These are phyloP conservation scores for Echites panduratus DNA, from an alignment of 257 asterid genomes.

Conservation along the genomic window DNA sequence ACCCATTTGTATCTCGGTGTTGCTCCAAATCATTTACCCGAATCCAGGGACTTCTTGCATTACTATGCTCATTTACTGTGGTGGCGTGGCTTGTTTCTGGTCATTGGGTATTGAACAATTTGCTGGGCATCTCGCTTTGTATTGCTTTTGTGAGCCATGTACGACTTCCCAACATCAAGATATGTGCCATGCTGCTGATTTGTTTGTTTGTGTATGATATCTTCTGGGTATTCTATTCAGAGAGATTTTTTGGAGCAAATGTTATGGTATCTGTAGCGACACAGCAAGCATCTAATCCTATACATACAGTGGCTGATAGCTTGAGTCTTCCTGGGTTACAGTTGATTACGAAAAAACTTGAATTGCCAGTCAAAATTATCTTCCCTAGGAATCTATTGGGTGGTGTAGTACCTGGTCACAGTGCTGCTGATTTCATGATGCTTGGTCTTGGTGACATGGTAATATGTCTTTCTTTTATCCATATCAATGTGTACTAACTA, in stretches of 20 bases:
- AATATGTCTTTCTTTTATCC: conserved; percentile 23
- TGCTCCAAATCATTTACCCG: conserved; percentile 77
- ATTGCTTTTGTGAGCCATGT: conserved; percentile 96
- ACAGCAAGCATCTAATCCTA: conserved; percentile 87
- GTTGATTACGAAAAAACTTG: conserved; percentile 75
- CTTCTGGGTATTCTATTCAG: conserved; percentile 95
- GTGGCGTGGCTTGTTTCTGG: conserved; percentile 83
- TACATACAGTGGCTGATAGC: conserved; percentile 81
- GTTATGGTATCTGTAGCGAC: conserved; percentile 98
- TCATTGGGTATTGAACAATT: conserved; percentile 84
- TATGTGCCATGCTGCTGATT: conserved; percentile 76
- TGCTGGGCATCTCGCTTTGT: conserved; percentile 92
- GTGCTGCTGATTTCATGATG: conserved; percentile 75
- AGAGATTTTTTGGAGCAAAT: conserved; percentile 89
- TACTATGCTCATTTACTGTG: conserved; percentile 48
- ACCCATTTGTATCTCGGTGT: conserved; percentile 77
- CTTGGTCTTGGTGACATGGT: conserved; percentile 97
- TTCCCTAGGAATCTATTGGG: conserved; percentile 87
- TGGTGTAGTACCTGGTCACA: conserved; percentile 59
- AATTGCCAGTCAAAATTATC: conserved; percentile 93
- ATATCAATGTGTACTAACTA: background rate
- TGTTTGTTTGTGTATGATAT: conserved; percentile 87
- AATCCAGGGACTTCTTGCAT: conserved; percentile 49
- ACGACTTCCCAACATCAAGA: conserved; percentile 92
- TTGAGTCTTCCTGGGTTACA: conserved; percentile 91